Base-by-base conservation (phyloP, 306 rosid genomes). In the Pueraria montana region DNA sequence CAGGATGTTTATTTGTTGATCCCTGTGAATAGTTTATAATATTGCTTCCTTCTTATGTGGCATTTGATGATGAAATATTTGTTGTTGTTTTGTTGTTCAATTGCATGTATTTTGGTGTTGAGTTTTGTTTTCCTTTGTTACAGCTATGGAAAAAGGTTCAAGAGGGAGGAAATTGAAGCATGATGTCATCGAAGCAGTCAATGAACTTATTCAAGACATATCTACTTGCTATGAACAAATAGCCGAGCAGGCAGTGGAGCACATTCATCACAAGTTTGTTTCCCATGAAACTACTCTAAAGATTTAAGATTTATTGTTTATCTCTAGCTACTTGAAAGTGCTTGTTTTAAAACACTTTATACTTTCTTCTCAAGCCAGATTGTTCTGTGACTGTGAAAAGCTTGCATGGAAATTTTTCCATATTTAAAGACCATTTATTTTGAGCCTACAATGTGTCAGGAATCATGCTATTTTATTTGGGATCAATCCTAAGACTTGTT, bases 181-280 rank as follows among this genome's bases (percentile, higher is more conserved):
- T 76, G 99, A 92, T 90, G 98, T 94, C 82, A 94, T 96, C 86
- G 98, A 96, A 90, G 95, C 98, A 23, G 97, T 96, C 59, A 94
- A 96, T 82, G 98, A 94, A 85, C 99, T 96, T 70, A 96, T 96
- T 87, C 97, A 90, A 87, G 99, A 94, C 84, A 90, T 96, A 83
- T 72, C 85, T 76, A 92, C 97, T 71, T 96, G 99, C 89, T 90
- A 94, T 73, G 99, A 96, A 56, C 93, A 91, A 84, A 96, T 94
- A 84, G 97, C 98, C 13, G 99, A 96, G 90, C 98, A 96, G 86
- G 98, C 99, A 82, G 97, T 96, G 14, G 98, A 96, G 85, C 98
- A 94, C 90, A 94, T 96, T 81, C 99, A 96, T 91, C 99, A 96
- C 34, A 96, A 96, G 99, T 96, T 88, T 12, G 76, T 87, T 63